A percentile compares a stretch with the other conserved stretches of the same genome.
Conservation (phyloP, 768 basidiomycete genomes). For the Pleurotus pulmonarius region DNA sequence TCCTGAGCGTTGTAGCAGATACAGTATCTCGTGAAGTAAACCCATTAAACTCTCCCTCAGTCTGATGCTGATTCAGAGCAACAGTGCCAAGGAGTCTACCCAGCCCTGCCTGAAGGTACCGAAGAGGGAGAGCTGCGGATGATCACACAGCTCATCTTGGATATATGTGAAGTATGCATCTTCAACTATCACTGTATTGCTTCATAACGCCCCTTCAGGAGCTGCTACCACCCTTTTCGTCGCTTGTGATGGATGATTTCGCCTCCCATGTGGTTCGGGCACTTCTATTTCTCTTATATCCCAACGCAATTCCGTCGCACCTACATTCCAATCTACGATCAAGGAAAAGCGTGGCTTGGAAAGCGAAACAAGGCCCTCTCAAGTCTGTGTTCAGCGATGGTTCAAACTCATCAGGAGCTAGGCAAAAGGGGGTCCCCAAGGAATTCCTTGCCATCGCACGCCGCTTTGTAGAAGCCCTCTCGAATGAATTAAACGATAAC, state of each 20-base stretch:
- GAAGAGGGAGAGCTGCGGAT: slow-evolving; percentile 66
- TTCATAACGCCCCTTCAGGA: slow-evolving; percentile 43
- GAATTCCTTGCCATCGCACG: slow-evolving; percentile 45
- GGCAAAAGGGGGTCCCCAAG: slow-evolving; percentile 29
- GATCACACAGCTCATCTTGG: slow-evolving; percentile 58
- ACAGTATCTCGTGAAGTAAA: slow-evolving; percentile 70
- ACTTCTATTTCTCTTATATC: slow-evolving; percentile 73
- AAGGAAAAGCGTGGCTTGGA: slow-evolving; percentile 81
- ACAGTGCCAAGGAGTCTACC: slow-evolving; percentile 54
- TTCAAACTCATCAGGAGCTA: slow-evolving; percentile 19
- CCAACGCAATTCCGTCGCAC: slow-evolving; percentile 35
- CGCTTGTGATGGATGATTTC: slow-evolving; percentile 79
- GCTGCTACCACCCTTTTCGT: slow-evolving; percentile 56
- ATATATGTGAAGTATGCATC: slow-evolving; percentile 55
- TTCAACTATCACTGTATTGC: slow-evolving; percentile 9
- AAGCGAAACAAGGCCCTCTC: slow-evolving; percentile 76
- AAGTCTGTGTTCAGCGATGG: slow-evolving; percentile 67
- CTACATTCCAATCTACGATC: slow-evolving; percentile 54
- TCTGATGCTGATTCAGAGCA: background rate
- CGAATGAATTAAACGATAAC: slow-evolving; percentile 55
- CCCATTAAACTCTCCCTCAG: background rate
- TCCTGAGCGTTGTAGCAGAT: slow-evolving; percentile 63
- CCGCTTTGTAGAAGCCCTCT: slow-evolving; percentile 47
- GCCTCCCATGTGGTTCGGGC: slow-evolving; percentile 89
- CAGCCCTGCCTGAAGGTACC: slow-evolving; percentile 40